Base-by-base conservation (phyloP, 2,329 filamentous ascomycete species). In the Stenocarpella maydis region DNA sequence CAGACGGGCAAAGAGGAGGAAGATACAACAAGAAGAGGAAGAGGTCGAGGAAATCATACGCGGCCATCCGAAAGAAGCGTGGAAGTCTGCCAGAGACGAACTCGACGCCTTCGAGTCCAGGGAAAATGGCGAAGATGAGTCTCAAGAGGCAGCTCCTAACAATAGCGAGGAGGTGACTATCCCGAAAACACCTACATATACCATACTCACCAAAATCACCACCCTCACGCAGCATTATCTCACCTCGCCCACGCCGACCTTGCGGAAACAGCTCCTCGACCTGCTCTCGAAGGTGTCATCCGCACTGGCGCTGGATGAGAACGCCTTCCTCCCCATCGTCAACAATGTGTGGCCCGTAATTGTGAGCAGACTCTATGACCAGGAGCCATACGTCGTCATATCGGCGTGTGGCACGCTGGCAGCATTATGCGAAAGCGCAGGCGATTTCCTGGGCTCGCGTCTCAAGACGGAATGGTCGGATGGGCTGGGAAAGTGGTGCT, bases 341-440 rank as follows among this genome's bases (percentile, higher is more conserved):
- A 96, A 98, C 79, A 91, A 92, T 3, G 84, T 98, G 9, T 99
- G 95, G 95, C 94, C 95, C 0, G 91, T 97, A 8, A 82, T 97
- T 6, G 82, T 91, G 1, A 84, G 85, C n/a, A 85, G 90, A 28
- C 82, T 94, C 7, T 87, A 89, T 73, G 92, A 94, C 72, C 73
- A 81, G 4, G 90, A 94, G 77, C 82, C 88, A 0, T 92, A 90
- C 75, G 87, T 98, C 12, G 87, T 87, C 2, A 86, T 91, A 10
- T 88, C 90, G 19, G 90, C 94, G 7, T 90, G 93, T 69, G 85
- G 89, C 17, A 87, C 93, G 0, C 83, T 98, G 3, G 83, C 83
- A 2, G 82, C 86, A 14, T 85, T 98, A 68, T 97, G 93, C 76
- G 82, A 83, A 68, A 83, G 88, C 55, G 93, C 93, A 0, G 93